phyloP scores from a whole-genome alignment of 352 stramenopile genomes.

The Phytophthora foliorum region DNA sequence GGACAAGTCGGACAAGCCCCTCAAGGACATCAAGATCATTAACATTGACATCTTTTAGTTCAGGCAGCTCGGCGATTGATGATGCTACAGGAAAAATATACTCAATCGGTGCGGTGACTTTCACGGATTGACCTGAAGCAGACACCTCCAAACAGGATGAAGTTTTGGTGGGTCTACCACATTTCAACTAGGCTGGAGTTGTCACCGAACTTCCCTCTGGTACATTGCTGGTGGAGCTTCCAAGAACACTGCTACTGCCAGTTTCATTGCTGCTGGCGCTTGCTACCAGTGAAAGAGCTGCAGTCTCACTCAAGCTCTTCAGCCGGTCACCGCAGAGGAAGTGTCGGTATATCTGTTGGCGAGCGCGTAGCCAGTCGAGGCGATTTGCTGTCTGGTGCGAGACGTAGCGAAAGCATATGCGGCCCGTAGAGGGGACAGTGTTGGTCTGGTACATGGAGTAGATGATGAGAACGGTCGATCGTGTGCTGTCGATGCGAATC shows the following conservation, averaged over 20 bases:
- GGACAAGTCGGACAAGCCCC: slow-evolving; percentile 85
- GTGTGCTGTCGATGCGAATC: slow-evolving; percentile 75
- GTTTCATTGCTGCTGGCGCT: slow-evolving; percentile 14
- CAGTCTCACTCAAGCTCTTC: slow-evolving; percentile 31
- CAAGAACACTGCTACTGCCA: slow-evolving; percentile 7
- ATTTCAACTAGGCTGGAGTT: slow-evolving; percentile 21
- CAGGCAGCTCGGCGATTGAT: slow-evolving; percentile 12
- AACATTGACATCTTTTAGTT: slow-evolving; percentile 89
- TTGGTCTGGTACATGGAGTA: slow-evolving; percentile 87
- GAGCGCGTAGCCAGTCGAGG: slow-evolving; percentile 52
- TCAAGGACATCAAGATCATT: slow-evolving; percentile 90
- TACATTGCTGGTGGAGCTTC: slow-evolving; percentile 7
- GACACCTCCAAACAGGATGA: too few relatives aligned
- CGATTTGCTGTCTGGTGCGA: slow-evolving; percentile 51
- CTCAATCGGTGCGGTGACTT: slow-evolving; percentile 8
- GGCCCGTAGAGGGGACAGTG: slow-evolving; percentile 53
- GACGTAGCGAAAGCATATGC: slow-evolving; percentile 75
- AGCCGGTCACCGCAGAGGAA: slow-evolving; percentile 68
- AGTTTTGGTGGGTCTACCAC: too few relatives aligned
- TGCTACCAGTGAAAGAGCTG: slow-evolving; percentile 23
- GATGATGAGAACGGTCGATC: slow-evolving; percentile 71
- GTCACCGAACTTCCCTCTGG: slow-evolving; percentile 11
- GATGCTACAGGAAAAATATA: slow-evolving; percentile 33
- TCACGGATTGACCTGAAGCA: too few relatives aligned
- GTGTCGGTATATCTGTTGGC: slow-evolving; percentile 57